Evolutionary conservation across 306 rosid species (phyloP).

Genomic region (Amphicarpaea edgeworthii): DNA sequence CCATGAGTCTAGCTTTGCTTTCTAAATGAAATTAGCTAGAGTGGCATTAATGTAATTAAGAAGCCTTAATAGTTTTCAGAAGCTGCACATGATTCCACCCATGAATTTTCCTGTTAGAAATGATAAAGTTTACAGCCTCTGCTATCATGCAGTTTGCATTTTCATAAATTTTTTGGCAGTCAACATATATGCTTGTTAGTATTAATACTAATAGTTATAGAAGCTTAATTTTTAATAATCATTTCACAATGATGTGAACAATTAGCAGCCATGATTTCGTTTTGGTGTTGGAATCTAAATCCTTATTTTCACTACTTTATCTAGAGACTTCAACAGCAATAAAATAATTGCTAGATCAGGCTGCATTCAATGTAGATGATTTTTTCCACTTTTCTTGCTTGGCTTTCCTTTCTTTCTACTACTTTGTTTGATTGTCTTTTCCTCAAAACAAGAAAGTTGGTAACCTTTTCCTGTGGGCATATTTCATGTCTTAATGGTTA

Average conservation of each 20-base stretch:
- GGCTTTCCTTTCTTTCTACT: conserved; percentile 18
- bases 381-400: conserved; percentile 23
- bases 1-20: not conserved
- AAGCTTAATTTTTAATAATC: not conserved
- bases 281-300: conserved; percentile 22
- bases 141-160: conserved; percentile 6
- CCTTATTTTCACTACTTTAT: not conserved
- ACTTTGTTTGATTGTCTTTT: conserved; percentile 6
- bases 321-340: conserved; percentile 15
- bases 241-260: conserved; percentile 5
- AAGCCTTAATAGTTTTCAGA: too few relatives aligned
- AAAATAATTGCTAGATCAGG: not conserved
- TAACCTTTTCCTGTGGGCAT: conserved; percentile 34
- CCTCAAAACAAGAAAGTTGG: conserved; percentile 39
- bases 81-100: not conserved
- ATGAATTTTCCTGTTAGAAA: not conserved
- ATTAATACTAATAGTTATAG: not conserved
- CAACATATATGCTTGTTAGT: conserved; percentile 17
- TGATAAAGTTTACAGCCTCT: not conserved
- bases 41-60: not conserved
- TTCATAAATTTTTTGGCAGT: not conserved
- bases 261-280: not conserved
- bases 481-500: conserved; percentile 10
- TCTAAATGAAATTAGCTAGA: not conserved
- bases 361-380: conserved; percentile 11